Evolutionary conservation across 257 asterid genomes (phyloP).

Genomic region (Solanum clarkiae): DNA sequence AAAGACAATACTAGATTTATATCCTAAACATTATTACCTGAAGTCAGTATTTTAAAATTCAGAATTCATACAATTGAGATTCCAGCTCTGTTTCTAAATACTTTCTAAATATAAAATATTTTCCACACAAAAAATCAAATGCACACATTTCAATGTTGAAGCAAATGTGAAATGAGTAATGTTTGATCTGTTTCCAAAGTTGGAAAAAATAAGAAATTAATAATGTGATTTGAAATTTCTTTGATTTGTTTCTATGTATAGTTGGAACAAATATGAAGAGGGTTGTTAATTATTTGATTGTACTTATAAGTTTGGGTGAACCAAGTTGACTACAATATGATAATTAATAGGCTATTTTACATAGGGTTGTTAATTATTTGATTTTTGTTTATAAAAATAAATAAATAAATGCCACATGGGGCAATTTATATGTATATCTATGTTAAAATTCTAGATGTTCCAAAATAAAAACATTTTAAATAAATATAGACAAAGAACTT

Average conservation of each 20-base stretch:
- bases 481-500: neutral
- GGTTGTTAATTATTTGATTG: neutral
- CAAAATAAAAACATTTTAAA: neutral
- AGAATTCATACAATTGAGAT: neutral
- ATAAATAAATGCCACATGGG: neutral
- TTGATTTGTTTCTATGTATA: neutral
- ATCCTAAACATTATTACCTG: neutral
- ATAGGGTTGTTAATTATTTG: too few relatives aligned
- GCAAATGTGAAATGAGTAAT: neutral
- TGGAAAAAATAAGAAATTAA: neutral
- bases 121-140: neutral
- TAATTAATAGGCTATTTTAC: neutral
- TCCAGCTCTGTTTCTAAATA: neutral
- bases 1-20: neutral
- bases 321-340: neutral
- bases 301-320: too few relatives aligned
- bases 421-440: neutral
- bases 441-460: neutral
- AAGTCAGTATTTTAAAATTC: neutral
- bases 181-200: neutral
- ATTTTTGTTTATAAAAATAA: too few relatives aligned
- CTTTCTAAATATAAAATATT: neutral
- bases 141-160: neutral
- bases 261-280: neutral
- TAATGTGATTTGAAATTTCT: neutral